Percentiles rank a stretch among this genome's conserved stretches.
phyloP scores from a whole-genome alignment of 139 green algal species.

The Haematococcus sp. region DNA sequence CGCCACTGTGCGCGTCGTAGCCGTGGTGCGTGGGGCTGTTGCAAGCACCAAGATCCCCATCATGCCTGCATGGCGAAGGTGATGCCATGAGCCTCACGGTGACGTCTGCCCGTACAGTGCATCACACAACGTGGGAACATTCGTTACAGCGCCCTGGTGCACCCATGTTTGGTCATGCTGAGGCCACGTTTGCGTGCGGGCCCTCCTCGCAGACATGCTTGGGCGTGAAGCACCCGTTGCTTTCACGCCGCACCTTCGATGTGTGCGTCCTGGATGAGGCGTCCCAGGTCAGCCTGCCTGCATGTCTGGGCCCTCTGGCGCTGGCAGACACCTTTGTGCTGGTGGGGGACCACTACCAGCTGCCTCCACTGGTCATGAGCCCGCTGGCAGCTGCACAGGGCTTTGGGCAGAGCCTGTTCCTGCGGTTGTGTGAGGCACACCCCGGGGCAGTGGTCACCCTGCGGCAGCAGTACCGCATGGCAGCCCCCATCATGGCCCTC shows the following conservation, averaged over 20 bases:
- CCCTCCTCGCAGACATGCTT: conserved; percentile 80
- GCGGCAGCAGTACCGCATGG: conserved; percentile 92
- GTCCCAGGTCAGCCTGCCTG: conserved; percentile 76
- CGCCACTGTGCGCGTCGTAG: conserved; percentile 22
- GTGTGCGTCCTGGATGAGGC: conserved; percentile 97
- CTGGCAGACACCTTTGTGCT: conserved; percentile 66
- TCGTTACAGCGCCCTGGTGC: no score
- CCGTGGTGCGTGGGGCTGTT: not conserved
- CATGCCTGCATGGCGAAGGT: no score
- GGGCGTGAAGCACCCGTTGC: conserved; percentile 56
- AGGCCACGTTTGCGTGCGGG: no score
- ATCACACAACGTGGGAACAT: no score
- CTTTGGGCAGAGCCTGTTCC: conserved; percentile 80
- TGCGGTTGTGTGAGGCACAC: conserved; percentile 74
- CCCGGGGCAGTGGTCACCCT: conserved; percentile 71
- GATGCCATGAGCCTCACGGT: no score
- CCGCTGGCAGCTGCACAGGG: conserved; percentile 57
- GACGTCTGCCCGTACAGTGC: no score
- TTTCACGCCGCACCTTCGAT: conserved; percentile 76
- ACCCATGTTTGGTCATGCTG: no score
- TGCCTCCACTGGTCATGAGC: conserved; percentile 58
- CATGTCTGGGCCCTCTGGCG: conserved; percentile 66
- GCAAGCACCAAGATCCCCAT: no score
- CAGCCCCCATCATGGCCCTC: conserved; percentile 77
- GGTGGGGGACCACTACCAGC: conserved; percentile 85